A percentile compares a stretch with the other conserved stretches of the same genome.
These are phyloP conservation scores for Zymoseptoria crescenta DNA, from an alignment of 2,329 filamentous ascomycete species.

Conservation along the genomic window DNA sequence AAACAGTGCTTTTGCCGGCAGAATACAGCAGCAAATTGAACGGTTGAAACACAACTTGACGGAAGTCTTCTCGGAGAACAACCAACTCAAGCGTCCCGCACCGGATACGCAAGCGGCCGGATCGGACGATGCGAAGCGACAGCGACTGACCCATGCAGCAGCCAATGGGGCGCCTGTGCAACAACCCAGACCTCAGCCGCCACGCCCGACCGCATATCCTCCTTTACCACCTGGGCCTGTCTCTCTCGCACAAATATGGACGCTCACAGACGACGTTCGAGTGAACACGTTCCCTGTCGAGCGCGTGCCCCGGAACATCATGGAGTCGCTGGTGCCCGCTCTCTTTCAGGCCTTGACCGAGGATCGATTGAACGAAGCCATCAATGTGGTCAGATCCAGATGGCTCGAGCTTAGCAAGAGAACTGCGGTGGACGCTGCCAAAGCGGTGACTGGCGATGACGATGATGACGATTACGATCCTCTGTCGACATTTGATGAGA, in stretches of 20 bases:
- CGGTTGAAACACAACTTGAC: constrained; percentile 68
- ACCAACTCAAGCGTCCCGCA: constrained; percentile 60
- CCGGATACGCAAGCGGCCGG: constrained; percentile 64
- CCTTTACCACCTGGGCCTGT: constrained; percentile 68
- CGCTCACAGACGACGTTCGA: constrained; percentile 66
- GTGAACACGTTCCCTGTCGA: constrained; percentile 77
- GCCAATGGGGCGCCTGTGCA: constrained; percentile 16
- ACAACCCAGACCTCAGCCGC: constrained; percentile 21
- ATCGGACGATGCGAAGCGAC: constrained; percentile 71
- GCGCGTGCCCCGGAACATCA: constrained; percentile 64
- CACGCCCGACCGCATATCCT: constrained; percentile 47
- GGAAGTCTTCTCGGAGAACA: constrained; percentile 72
- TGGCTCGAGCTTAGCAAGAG: constrained; percentile 33
- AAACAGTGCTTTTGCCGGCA: constrained; percentile 61
- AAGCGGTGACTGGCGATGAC: constrained; percentile 36
- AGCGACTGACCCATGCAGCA: constrained; percentile 55
- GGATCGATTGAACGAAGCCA: constrained; percentile 60
- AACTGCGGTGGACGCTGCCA: constrained; percentile 23
- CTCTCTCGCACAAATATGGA: constrained; percentile 77
- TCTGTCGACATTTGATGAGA: constrained; percentile 67
- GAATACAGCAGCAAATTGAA: constrained; percentile 83
- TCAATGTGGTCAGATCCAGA: constrained; percentile 49
- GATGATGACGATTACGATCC: constrained; percentile 94
- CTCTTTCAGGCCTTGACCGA: constrained; percentile 66
- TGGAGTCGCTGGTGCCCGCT: constrained; percentile 73